Base-by-base conservation (phyloP, 805 yeast species). In the Yarrowia phangngaensis region DNA sequence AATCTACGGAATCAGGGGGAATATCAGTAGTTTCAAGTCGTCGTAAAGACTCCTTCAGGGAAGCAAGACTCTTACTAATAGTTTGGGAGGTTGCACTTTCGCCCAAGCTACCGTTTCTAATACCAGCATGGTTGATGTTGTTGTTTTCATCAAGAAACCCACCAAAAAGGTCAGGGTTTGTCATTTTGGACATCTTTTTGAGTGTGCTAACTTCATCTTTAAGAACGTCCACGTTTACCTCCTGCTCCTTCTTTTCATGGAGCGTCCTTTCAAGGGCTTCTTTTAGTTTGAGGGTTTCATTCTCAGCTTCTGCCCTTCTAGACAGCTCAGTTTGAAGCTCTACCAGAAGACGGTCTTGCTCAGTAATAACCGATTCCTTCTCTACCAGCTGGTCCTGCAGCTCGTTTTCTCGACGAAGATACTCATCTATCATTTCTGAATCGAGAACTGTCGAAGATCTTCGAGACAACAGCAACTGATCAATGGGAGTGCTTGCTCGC, bases 331-430 rank as follows among this genome's bases (percentile, higher is more conserved):
- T 11, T 15, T 49, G 33, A 15, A 60, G 53, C 12, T 52, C 57
- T 1, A 51, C 45, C 16, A 58, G 33, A 5, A 52, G 50, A 8
- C 47, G 32, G 20, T 55, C 57, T 36, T 52, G 56, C 24, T 51
- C 51, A 6, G 41, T 43, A 11, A 57, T 56, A 3, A 51, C 38
- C 7, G 51, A 12, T 20, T 64, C 68, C 20, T 58, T 57, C 30
- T 61, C 64, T 2, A 58, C 48, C 15, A 64, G 36, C 29, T 53
- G 58, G 41, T 62, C 67, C 48, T 63, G 64, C 13, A 61, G 29
- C 33, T 65, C 65, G 40, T 59, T 60, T 41, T 64, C 66, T 1
- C 63, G 58, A n/a, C 52, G 51, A 28, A 63, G 33, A 29, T 53
- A 58, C 46, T 60, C 64, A 14, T 54, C 57, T 8, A 41, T 41